Percentiles rank a stretch among this genome's conserved stretches.
These are phyloP conservation scores for Sutorius australiensis DNA, from an alignment of 768 basidiomycete species.

Conservation along the genomic window DNA sequence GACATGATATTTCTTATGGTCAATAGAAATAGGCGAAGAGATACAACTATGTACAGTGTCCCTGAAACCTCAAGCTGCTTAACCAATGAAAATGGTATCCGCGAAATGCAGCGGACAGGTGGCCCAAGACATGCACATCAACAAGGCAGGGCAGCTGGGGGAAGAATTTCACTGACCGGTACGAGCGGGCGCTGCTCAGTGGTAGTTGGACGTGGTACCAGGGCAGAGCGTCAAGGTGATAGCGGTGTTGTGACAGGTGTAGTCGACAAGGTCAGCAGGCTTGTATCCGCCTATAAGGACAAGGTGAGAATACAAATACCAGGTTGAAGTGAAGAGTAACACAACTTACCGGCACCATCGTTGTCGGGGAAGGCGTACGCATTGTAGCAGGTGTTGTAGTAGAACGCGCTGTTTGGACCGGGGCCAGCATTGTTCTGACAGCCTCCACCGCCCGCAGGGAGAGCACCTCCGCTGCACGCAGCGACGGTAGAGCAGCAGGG, in stretches of 20 bases:
- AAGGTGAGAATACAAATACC: not conserved
- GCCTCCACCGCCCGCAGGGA: slow-evolving; percentile 26
- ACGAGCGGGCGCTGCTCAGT: not conserved
- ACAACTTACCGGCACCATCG: slow-evolving; percentile 25
- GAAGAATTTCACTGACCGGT: not conserved
- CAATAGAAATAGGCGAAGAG: not conserved
- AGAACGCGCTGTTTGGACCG: slow-evolving; percentile 30
- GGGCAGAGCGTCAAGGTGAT: slow-evolving; percentile 32
- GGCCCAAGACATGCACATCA: not conserved
- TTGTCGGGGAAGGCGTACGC: slow-evolving; percentile 34
- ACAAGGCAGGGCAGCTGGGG: not conserved
- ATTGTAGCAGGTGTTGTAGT: slow-evolving; percentile 25
- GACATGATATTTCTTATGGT: not conserved
- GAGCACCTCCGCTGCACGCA: slow-evolving; percentile 28
- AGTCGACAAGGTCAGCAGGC: slow-evolving; percentile 30
- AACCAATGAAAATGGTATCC: not conserved
- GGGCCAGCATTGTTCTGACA: slow-evolving; percentile 27
- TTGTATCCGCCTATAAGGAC: slow-evolving; percentile 18
- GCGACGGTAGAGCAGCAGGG: slow-evolving; percentile 28
- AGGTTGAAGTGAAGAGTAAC: not conserved
- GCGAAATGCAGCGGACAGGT: not conserved
- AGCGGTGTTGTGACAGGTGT: slow-evolving; percentile 25
- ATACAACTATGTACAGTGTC: not conserved
- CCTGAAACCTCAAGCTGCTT: not conserved
- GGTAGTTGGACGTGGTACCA: slow-evolving; percentile 17